Evolutionary conservation across 2,329 filamentous ascomycete species (phyloP).

Genomic region (Hypoxylon sp.): DNA sequence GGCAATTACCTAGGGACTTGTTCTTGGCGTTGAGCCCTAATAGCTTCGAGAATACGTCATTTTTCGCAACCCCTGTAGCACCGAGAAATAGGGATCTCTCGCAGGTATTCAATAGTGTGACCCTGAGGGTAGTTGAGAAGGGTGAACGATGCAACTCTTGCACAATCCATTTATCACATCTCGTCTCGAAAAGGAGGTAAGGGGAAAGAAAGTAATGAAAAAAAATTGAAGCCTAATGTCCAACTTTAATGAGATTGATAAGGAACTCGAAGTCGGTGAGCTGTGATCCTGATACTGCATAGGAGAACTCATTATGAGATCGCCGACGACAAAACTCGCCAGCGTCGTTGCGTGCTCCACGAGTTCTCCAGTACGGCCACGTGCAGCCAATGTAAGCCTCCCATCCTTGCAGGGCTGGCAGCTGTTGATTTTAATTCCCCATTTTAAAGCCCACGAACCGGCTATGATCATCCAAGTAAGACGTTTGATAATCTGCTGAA

Average conservation of each 20-base stretch:
- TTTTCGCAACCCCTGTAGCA: background rate
- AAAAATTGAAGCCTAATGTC: background rate
- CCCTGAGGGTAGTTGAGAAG: background rate
- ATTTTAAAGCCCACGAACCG: constrained; percentile 21
- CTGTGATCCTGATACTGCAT: background rate
- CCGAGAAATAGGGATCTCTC: constrained; percentile 24
- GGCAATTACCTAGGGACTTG: constrained; percentile 24
- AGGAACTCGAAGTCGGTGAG: constrained; percentile 29
- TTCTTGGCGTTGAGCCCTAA: constrained; percentile 9
- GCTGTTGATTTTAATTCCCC: constrained; percentile 17
- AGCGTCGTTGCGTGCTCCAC: constrained; percentile 4
- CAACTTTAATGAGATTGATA: background rate
- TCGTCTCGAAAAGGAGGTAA: background rate
- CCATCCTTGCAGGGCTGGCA: constrained; percentile 14
- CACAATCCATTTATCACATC: background rate
- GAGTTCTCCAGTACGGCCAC: constrained; percentile 18
- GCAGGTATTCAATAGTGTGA: constrained; percentile 27
- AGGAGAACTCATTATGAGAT: constrained; percentile 17
- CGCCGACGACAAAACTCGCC: constrained; percentile 17
- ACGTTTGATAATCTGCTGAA: constrained; percentile 41
- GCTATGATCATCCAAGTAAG: constrained; percentile 35
- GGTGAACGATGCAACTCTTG: background rate
- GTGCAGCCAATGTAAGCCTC: constrained; percentile 34
- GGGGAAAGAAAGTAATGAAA: constrained; percentile 2
- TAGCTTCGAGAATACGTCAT: constrained; percentile 16